phyloP scores from a whole-genome alignment of 2,329 filamentous ascomycete genomes.

The Alternaria brassicicola region DNA sequence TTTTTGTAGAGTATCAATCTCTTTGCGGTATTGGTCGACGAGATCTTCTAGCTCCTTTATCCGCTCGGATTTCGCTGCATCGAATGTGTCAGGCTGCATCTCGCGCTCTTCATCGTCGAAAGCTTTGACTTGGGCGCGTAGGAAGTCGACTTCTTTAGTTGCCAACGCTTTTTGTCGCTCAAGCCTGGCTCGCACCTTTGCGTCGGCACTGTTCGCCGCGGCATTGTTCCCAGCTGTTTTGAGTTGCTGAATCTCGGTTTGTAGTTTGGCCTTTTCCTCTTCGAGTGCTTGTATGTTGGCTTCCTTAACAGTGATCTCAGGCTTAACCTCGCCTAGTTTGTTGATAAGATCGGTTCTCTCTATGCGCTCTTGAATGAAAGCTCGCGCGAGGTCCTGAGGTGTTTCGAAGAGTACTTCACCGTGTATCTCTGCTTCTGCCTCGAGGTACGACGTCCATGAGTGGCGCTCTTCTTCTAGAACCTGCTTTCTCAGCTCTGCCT shows the following conservation, averaged over 20 bases:
- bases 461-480: slow-evolving; percentile 85
- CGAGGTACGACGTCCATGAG: slow-evolving; percentile 85
- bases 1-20: slow-evolving; percentile 74
- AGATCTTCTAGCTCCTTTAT: slow-evolving; percentile 84
- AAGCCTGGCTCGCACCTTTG: slow-evolving; percentile 71
- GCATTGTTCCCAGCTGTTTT: slow-evolving; percentile 56
- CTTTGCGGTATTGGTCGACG: slow-evolving; percentile 82
- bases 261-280: slow-evolving; percentile 68
- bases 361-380: slow-evolving; percentile 80
- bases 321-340: slow-evolving; percentile 76
- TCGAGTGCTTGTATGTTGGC: slow-evolving; percentile 75
- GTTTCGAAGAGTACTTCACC: slow-evolving; percentile 79
- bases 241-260: slow-evolving; percentile 72
- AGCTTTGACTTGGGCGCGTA: slow-evolving; percentile 88
- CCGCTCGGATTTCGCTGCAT: slow-evolving; percentile 74
- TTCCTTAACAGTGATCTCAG: slow-evolving; percentile 78
- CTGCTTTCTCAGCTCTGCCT: slow-evolving; percentile 81
- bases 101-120: slow-evolving; percentile 86
- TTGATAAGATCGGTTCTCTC: slow-evolving; percentile 82
- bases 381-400: slow-evolving; percentile 84
- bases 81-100: slow-evolving; percentile 78
- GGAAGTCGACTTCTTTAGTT: slow-evolving; percentile 90
- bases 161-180: slow-evolving; percentile 86
- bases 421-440: slow-evolving; percentile 67
- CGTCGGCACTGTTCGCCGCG: slow-evolving; percentile 59